These are phyloP conservation scores for Agrocybe praecox DNA, from an alignment of 768 basidiomycete species.

Conservation along the genomic window DNA sequence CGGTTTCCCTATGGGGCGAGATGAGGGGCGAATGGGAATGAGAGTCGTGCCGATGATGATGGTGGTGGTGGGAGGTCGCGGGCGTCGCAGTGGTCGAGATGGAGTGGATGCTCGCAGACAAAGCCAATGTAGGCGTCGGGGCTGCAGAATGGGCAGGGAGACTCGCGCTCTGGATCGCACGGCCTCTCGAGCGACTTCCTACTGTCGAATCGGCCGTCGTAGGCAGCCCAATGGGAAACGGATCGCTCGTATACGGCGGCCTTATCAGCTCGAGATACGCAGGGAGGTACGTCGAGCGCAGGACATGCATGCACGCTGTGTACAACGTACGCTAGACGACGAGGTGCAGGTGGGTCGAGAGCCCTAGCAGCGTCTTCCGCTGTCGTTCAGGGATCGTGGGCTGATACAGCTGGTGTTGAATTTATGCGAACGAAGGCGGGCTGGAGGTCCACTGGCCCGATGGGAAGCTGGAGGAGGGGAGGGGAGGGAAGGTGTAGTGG, in stretches of 20 bases:
- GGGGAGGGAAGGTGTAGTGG: slow-evolving; percentile 62
- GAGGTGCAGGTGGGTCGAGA: slow-evolving; percentile 60
- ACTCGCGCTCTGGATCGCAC: no score
- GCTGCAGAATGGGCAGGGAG: slow-evolving; percentile 4
- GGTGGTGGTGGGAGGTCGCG: slow-evolving; percentile 22
- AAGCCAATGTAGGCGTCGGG: slow-evolving; percentile 14
- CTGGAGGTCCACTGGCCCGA: not conserved
- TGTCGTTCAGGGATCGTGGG: slow-evolving; percentile 49
- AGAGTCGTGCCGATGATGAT: slow-evolving; percentile 23
- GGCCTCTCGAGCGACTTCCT: not conserved
- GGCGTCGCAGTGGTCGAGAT: slow-evolving; percentile 14
- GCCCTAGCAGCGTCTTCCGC: slow-evolving; percentile 73
- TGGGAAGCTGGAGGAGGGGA: slow-evolving; percentile 1
- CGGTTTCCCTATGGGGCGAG: slow-evolving; percentile 68
- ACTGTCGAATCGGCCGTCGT: no score
- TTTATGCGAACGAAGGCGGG: slow-evolving; percentile 21
- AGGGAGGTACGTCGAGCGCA: slow-evolving; percentile 75
- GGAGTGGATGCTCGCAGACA: slow-evolving; percentile 19
- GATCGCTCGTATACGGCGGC: no score
- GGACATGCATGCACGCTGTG: slow-evolving; percentile 79
- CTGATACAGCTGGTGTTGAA: slow-evolving; percentile 23
- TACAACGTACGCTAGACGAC: slow-evolving; percentile 71
- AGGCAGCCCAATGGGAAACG: no score
- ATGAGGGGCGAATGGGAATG: slow-evolving; percentile 35
- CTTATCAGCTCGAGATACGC: no score